These are phyloP conservation scores for Pythium pectinolyticum DNA, from an alignment of 352 stramenopile genomes.

Conservation along the genomic window DNA sequence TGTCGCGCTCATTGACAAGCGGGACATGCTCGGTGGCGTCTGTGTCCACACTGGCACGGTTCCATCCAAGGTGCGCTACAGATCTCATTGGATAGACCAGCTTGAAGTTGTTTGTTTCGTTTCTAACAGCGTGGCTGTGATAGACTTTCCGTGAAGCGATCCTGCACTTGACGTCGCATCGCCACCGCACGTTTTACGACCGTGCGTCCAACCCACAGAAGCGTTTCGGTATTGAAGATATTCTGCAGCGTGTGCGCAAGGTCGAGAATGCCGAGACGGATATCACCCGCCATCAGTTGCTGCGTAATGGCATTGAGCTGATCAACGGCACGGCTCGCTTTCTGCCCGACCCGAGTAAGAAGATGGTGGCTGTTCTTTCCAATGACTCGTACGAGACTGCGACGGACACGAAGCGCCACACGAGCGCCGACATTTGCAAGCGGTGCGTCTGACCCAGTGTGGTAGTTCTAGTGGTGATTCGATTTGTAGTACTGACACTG, in stretches of 20 bases:
- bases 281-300: conserved; percentile 80
- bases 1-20: conserved; percentile 89
- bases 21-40: conserved; percentile 84
- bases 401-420: conserved; percentile 74
- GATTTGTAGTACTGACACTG: too few species aligned
- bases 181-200: conserved; percentile 89
- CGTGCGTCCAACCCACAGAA: conserved; percentile 61
- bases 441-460: conserved; percentile 42
- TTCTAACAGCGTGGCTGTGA: not conserved
- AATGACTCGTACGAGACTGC: conserved; percentile 81
- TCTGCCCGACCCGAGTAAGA: conserved; percentile 56
- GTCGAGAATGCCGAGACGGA: conserved; percentile 83
- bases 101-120: not conserved
- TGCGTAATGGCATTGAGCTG: conserved; percentile 78
- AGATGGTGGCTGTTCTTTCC: conserved; percentile 83
- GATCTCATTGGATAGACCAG: not conserved
- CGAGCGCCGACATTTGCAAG: conserved; percentile 81
- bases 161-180: conserved; percentile 86
- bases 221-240: conserved; percentile 77
- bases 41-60: conserved; percentile 90
- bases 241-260: conserved; percentile 84
- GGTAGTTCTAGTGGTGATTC: not conserved
- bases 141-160: conserved; percentile 90
- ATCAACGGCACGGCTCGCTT: conserved; percentile 83
- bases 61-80: conserved; percentile 62